A percentile compares a stretch with the other conserved stretches of the same genome.
phyloP scores from a whole-genome alignment of 129 eudicot genomes.

The Artemisia annua region DNA sequence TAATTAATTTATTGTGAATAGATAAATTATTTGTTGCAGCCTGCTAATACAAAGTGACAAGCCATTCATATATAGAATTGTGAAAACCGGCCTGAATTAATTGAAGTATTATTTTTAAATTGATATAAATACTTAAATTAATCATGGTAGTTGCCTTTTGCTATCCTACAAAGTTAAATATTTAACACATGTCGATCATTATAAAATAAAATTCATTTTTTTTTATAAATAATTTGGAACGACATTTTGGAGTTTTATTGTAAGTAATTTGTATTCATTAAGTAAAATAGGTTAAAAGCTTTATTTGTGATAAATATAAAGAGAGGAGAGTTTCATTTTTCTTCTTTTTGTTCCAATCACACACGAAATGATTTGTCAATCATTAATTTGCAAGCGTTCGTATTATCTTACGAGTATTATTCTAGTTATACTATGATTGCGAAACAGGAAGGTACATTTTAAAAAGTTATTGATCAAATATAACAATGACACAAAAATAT shows the following conservation, averaged over 20 bases:
- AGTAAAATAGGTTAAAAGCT: too few species aligned
- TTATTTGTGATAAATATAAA: too few species aligned
- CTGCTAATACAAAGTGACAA: background rate
- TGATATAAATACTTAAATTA: background rate
- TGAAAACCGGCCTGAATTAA: constrained; percentile 13
- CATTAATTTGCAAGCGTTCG: too few species aligned
- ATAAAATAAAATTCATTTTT: background rate
- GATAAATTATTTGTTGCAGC: constrained; percentile 15
- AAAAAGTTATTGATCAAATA: too few species aligned
- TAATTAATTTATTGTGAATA: background rate
- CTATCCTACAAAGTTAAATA: constrained; percentile 1
- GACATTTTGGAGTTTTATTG: background rate
- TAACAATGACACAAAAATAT: too few species aligned
- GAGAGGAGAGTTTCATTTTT: too few species aligned
- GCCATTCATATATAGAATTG: constrained; percentile 13
- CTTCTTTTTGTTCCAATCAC: too few species aligned
- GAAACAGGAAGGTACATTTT: too few species aligned
- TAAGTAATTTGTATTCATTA: background rate
- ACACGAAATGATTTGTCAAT: too few species aligned
- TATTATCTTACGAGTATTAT: too few species aligned
- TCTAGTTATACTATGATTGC: too few species aligned
- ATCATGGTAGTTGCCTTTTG: constrained; percentile 5
- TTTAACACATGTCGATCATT: background rate
- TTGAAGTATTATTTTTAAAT: background rate
- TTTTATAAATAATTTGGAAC: background rate